phyloP scores from a whole-genome alignment of 1,284 basidiomycete species.

The Sphaerobolus stellatus region DNA sequence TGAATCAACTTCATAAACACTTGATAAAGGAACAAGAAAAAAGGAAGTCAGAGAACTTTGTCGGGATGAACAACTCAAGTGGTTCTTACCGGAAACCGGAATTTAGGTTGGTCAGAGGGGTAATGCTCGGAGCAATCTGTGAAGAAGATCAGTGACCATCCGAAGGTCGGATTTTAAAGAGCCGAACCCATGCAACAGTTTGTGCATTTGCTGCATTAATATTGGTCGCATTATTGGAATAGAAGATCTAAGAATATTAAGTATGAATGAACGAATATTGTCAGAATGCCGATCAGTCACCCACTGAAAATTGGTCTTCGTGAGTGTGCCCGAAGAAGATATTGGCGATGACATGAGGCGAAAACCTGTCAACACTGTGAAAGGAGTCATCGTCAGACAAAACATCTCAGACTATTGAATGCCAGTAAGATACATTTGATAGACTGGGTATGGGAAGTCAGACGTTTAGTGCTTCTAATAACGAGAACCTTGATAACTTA shows the following conservation, averaged over 20 bases:
- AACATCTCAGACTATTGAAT: not conserved
- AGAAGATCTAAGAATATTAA: conserved; percentile 59
- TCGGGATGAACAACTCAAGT: not conserved
- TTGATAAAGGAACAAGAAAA: not conserved
- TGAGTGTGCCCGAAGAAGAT: conserved; percentile 84
- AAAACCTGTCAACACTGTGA: conserved; percentile 73
- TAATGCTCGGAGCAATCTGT: conserved; percentile 68
- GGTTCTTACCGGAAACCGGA: conserved; percentile 58
- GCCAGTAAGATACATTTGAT: conserved; percentile 57
- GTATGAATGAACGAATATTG: not conserved
- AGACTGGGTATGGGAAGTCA: conserved; percentile 44
- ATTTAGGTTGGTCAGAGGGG: conserved; percentile 73
- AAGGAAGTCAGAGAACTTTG: not conserved
- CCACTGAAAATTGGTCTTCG: conserved; percentile 73
- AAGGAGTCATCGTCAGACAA: conserved; percentile 23
- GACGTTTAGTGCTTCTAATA: not conserved
- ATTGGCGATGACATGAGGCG: conserved; percentile 73
- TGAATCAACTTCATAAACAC: conserved; percentile 75
- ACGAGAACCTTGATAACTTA: conserved; percentile 38
- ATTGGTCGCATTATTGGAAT: conserved; percentile 68
- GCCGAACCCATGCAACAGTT: conserved; percentile 52
- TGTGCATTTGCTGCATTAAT: conserved; percentile 59
- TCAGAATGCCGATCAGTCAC: conserved; percentile 20
- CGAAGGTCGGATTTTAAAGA: not conserved
- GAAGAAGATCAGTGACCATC: conserved; percentile 10